These are phyloP conservation scores for Plasmodium chabaudi DNA, from an alignment of 169 alveolate species.

Conservation along the genomic window DNA sequence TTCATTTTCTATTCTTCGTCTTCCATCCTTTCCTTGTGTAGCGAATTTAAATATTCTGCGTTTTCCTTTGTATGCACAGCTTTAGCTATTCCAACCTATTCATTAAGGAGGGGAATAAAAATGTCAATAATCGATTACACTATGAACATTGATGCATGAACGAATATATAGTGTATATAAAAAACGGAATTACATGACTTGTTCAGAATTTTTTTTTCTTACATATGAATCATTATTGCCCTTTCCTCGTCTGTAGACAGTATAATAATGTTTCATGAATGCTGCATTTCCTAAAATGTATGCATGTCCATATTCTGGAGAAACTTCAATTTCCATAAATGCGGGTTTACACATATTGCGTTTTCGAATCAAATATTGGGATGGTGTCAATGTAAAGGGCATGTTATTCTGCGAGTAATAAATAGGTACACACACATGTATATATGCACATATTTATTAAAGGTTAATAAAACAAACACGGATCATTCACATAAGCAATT, in stretches of 20 bases:
- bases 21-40: conserved; percentile 21
- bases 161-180: not conserved
- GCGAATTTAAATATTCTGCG: conserved; percentile 15
- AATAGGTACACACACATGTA: too few relatives aligned
- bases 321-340: conserved; percentile 91
- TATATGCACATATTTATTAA: too few relatives aligned
- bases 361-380: conserved; percentile 79
- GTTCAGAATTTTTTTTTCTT: conserved; percentile 5
- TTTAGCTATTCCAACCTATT: conserved; percentile 86
- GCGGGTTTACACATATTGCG: conserved; percentile 88
- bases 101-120: not conserved
- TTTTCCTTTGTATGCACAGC: conserved; percentile 76
- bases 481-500: too few relatives aligned
- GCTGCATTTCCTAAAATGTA: conserved; percentile 89
- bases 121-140: not conserved
- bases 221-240: conserved; percentile 77
- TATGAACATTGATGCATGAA: too few relatives aligned
- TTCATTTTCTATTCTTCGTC: not conserved
- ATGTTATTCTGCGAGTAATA: conserved; percentile 66
- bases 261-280: conserved; percentile 90
- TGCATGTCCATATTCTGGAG: conserved; percentile 90
- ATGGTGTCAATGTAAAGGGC: conserved; percentile 80
- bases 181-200: not conserved
- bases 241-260: conserved; percentile 86
- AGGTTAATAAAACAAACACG: too few relatives aligned